Conservation (phyloP, 2,329 filamentous ascomycete species). For the Blastomyces silverae region DNA sequence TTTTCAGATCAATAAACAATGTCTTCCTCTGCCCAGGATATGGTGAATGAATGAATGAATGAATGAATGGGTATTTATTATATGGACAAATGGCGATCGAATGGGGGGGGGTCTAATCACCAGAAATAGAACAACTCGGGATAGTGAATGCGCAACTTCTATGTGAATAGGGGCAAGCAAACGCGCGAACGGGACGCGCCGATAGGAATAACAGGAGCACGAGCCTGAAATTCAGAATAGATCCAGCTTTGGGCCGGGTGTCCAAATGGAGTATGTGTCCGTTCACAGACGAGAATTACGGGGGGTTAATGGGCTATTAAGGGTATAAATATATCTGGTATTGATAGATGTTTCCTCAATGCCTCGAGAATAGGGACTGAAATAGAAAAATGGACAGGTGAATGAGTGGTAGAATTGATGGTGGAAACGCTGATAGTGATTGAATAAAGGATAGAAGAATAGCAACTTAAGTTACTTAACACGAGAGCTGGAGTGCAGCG, state of each 20-base stretch:
- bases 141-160: background rate
- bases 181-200: background rate
- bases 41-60: conserved; percentile 1
- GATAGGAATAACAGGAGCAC: background rate
- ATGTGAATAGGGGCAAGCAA: background rate
- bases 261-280: background rate
- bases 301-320: background rate
- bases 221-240: background rate
- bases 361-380: background rate
- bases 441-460: background rate
- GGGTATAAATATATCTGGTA: background rate
- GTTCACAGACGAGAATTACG: background rate
- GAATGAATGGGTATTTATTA: too few species aligned
- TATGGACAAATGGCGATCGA: too few species aligned
- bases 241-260: background rate
- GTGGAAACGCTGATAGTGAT: background rate
- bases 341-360: background rate
- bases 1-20: conserved; percentile 1
- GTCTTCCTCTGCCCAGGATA: background rate
- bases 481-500: background rate
- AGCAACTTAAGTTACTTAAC: background rate
- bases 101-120: background rate
- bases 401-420: conserved; percentile 3
- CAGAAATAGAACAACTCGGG: background rate
- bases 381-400: background rate